Evolutionary conservation across 768 basidiomycete species (phyloP).

Genomic region (Cystofilobasidium capitatum): DNA sequence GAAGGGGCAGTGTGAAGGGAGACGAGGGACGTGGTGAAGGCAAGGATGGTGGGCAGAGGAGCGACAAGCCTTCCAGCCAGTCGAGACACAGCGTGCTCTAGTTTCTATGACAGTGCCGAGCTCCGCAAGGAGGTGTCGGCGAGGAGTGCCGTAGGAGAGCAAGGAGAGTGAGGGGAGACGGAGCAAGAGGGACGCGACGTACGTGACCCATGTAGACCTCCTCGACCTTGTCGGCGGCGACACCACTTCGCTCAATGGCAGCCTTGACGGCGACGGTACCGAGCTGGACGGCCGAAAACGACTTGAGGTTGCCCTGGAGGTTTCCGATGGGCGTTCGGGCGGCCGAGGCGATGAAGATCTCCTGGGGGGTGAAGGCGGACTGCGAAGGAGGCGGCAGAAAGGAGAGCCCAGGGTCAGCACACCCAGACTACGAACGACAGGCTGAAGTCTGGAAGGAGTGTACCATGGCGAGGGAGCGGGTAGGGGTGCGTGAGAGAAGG

Average conservation of each 20-base stretch:
- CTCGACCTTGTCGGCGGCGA: conserved; percentile 75
- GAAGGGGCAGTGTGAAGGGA: no score
- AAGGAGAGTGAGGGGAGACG: no score
- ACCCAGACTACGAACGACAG: no score
- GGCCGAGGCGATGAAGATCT: conserved; percentile 66
- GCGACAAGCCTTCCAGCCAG: no score
- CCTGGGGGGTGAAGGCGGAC: conserved; percentile 29
- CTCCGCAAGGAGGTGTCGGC: no score
- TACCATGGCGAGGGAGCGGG: conserved; percentile 5
- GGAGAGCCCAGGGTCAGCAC: background rate
- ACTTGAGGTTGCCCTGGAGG: conserved; percentile 78
- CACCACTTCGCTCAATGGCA: conserved; percentile 67
- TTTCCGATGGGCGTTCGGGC: conserved; percentile 90
- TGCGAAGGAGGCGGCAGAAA: background rate
- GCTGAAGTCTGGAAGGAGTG: background rate
- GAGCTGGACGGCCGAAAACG: conserved; percentile 81
- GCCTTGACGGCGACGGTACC: conserved; percentile 81
- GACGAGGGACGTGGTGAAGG: no score
- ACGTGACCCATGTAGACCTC: conserved; percentile 98
- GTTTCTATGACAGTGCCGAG: no score
- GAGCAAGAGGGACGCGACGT: conserved; percentile 45
- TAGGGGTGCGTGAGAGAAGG: background rate
- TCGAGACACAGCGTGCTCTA: no score
- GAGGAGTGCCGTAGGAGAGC: no score
- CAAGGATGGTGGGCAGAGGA: no score